A percentile compares a stretch with the other conserved stretches of the same genome.
Conservation (phyloP, 148 eudicot genomes). For the Limonium bicolor region DNA sequence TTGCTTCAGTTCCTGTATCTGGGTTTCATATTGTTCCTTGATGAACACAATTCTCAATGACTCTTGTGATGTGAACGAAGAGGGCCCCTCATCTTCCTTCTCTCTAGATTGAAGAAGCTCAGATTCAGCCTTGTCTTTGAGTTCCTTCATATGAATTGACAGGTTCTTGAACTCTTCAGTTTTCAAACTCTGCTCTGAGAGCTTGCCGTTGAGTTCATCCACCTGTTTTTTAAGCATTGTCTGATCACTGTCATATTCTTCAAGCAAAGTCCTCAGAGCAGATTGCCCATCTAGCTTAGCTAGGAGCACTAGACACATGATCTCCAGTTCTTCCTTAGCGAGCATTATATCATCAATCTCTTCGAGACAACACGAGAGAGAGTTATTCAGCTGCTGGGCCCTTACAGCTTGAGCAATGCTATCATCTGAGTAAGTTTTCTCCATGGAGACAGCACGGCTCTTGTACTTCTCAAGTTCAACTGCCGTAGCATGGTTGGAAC, state of each 20-base stretch:
- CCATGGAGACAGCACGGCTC: conserved; percentile 15
- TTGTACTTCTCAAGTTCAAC: conserved; percentile 30
- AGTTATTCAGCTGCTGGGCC: conserved; percentile 12
- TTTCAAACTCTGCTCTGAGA: conserved; percentile 65
- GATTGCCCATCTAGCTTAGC: conserved; percentile 35
- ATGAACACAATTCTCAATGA: conserved; percentile 80
- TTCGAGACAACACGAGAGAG: conserved; percentile 18
- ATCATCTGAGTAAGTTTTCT: conserved; percentile 10
- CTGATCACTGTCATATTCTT: conserved; percentile 24
- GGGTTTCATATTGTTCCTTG: conserved; percentile 83
- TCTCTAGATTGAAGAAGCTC: conserved; percentile 31
- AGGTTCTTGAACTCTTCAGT: conserved; percentile 85
- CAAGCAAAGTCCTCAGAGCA: conserved; percentile 10
- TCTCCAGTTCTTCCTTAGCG: conserved; percentile 46
- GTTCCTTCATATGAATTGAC: conserved; percentile 76
- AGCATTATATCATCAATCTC: conserved; percentile 34
- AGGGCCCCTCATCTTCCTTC: conserved; percentile 46
- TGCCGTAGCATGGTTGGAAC: conserved; percentile 17
- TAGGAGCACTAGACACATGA: conserved; percentile 28
- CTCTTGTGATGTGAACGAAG: conserved; percentile 41
- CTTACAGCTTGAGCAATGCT: conserved; percentile 13
- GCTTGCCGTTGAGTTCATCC: conserved; percentile 42
- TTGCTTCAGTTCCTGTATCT: conserved; percentile 61
- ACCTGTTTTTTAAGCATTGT: conserved; percentile 24
- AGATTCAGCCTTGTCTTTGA: conserved; percentile 74